Evolutionary conservation across 495 filamentous ascomycete species (phyloP), one percentile per base, ranked within the genome.

Genomic region (Xanthoparmelia taractica): DNA sequence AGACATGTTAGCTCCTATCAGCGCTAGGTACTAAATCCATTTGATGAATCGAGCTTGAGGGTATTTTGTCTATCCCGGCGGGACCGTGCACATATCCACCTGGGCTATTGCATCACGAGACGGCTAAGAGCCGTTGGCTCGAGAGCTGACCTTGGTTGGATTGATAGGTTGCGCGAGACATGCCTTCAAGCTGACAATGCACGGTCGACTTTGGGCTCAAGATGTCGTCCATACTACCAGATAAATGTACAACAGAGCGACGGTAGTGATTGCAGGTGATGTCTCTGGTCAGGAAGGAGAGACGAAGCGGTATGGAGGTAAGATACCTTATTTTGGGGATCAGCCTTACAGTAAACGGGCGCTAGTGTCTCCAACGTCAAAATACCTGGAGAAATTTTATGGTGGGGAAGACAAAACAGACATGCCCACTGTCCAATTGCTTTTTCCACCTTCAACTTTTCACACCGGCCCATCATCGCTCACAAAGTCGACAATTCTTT

Each of bases 291-390:
- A 43, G 18, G 8, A 43, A 20, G 2, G 40, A 20, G 8, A 43
- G 40, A 43, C 6, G 40, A 43, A n/a, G n/a, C n/a, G n/a, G n/a
- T n/a, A n/a, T n/a, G n/a, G n/a, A n/a, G n/a, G n/a, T n/a, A n/a
- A n/a, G n/a, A n/a, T n/a, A n/a, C n/a, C n/a, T n/a, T n/a, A n/a
- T n/a, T n/a, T n/a, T n/a, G n/a, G n/a, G 40, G 8, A 10, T 31
- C 48, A 31, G 48, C 48, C 48, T 31, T 52, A 52, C n/a, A 25
- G 20, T 25, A 11, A 52, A 7, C 27, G 48, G 48, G 27, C 48
- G 27, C 48, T 52, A 52, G 27, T 52, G 29, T 52, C 48, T 52
- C 48, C 48, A n/a, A n/a, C n/a, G n/a, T n/a, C n/a, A n/a, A n/a
- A n/a, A n/a, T n/a, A n/a, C n/a, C n/a, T n/a, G n/a, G 41, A 45